These are phyloP conservation scores for Cladosporium sp. DNA, from an alignment of 2,329 filamentous ascomycete species.

Conservation along the genomic window DNA sequence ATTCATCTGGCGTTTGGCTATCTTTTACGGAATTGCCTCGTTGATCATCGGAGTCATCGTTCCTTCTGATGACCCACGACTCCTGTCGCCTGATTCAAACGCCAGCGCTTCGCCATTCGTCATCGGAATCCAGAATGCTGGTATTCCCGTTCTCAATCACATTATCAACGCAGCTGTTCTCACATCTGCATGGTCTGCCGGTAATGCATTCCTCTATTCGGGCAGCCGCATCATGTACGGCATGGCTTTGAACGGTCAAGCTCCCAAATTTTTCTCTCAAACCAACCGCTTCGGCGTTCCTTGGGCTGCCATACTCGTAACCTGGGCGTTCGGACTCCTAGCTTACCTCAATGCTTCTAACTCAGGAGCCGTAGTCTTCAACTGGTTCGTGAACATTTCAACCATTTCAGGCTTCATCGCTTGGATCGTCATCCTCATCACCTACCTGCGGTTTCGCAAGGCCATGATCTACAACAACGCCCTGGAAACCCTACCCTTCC, in stretches of 20 bases:
- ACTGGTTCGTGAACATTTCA: constrained; percentile 36
- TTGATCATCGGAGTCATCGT: constrained; percentile 37
- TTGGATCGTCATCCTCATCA: constrained; percentile 40
- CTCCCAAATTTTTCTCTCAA: constrained; percentile 50
- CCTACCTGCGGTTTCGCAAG: constrained; percentile 49
- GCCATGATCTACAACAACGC: constrained; percentile 48
- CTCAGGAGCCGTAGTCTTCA: constrained; percentile 35
- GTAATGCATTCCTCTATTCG: constrained; percentile 51
- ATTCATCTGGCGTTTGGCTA: constrained; percentile 20
- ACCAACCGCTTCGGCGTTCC: constrained; percentile 44
- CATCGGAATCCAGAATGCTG: constrained; percentile 57
- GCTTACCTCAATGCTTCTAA: constrained; percentile 36
- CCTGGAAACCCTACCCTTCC: constrained; percentile 47
- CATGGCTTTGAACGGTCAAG: constrained; percentile 60
- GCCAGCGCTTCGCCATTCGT: constrained; percentile 49
- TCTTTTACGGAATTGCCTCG: constrained; percentile 40
- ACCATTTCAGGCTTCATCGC: constrained; percentile 36
- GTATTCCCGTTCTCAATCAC: constrained; percentile 55
- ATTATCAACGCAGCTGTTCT: constrained; percentile 66
- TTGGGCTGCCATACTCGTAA: constrained; percentile 45
- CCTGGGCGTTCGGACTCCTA: constrained; percentile 33
- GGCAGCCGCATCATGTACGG: constrained; percentile 51
- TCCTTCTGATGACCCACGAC: constrained; percentile 35
- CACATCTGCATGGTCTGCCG: constrained; percentile 58
- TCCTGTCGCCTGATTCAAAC: constrained; percentile 22